phyloP scores from a whole-genome alignment of 495 filamentous ascomycete genomes.

The Barbatosphaeria neglecta region DNA sequence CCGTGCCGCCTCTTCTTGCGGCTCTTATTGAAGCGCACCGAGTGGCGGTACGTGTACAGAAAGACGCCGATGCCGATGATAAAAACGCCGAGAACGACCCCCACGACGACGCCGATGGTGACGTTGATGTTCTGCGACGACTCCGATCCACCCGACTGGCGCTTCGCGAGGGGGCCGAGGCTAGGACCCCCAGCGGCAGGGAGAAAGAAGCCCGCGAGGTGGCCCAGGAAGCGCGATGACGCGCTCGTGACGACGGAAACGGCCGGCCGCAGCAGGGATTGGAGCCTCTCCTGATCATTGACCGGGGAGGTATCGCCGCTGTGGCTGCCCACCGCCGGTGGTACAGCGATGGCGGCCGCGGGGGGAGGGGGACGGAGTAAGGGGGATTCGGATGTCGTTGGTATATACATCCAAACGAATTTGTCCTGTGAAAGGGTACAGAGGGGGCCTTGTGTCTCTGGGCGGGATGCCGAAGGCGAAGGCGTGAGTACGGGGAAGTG shows the following conservation, averaged over 20 bases:
- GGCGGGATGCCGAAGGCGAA: too few relatives aligned
- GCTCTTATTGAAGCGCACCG: background rate
- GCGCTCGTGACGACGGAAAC: background rate
- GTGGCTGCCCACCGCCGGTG: background rate
- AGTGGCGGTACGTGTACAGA: conserved; percentile 2
- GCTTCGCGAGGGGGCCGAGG: background rate
- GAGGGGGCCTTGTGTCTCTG: background rate
- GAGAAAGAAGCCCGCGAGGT: background rate
- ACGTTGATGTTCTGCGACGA: background rate
- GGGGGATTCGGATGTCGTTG: background rate
- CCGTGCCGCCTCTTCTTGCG: conserved; percentile 1
- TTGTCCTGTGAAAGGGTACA: background rate
- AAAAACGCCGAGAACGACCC: conserved; percentile 5
- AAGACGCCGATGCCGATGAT: conserved; percentile 1
- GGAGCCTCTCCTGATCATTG: background rate
- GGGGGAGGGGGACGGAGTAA: background rate
- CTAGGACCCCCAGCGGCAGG: background rate
- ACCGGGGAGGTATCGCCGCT: too few relatives aligned
- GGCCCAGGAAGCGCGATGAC: background rate
- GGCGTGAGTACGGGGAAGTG: too few relatives aligned
- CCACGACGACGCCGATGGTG: conserved; percentile 6
- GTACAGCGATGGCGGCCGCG: too few relatives aligned
- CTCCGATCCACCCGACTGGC: background rate
- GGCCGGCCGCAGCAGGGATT: background rate
- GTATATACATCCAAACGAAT: background rate